Conservation (phyloP, 2,329 filamentous ascomycete genomes). For the Aspergillus transmontanensis region DNA sequence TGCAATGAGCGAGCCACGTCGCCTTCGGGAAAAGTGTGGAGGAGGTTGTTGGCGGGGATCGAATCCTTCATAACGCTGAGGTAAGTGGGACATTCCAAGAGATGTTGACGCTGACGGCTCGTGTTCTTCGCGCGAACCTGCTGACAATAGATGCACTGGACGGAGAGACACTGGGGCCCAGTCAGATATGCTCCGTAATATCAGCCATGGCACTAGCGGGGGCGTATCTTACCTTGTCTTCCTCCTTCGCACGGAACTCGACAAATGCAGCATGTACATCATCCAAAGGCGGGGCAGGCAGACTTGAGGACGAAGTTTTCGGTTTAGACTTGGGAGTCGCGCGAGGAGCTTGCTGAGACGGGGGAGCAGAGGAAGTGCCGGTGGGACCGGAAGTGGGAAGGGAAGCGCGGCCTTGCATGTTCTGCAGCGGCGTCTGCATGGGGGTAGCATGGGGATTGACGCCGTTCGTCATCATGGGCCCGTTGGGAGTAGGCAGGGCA, state of each 20-base stretch:
- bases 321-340: conserved; percentile 42
- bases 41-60: conserved; percentile 54
- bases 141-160: conserved; percentile 55
- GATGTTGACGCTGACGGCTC: conserved; percentile 52
- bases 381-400: conserved; percentile 42
- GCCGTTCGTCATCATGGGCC: conserved; percentile 47
- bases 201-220: background rate
- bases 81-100: conserved; percentile 53
- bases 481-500: conserved; percentile 45
- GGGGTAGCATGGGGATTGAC: conserved; percentile 47
- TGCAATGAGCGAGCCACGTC: conserved; percentile 52
- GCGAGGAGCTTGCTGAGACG: conserved; percentile 35
- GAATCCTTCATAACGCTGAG: conserved; percentile 56
- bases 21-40: conserved; percentile 54
- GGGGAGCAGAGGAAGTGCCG: conserved; percentile 33
- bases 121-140: conserved; percentile 54
- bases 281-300: conserved; percentile 51
- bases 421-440: conserved; percentile 46
- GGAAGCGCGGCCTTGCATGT: conserved; percentile 41
- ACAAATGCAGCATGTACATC: conserved; percentile 54
- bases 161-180: conserved; percentile 46
- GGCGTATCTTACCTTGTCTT: conserved; percentile 43
- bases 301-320: conserved; percentile 41
- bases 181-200: conserved; percentile 7
- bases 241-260: conserved; percentile 51